Conservation (phyloP, 225 moss, liverwort and hornwort genomes). For the Physcomitrellopsis africana region DNA sequence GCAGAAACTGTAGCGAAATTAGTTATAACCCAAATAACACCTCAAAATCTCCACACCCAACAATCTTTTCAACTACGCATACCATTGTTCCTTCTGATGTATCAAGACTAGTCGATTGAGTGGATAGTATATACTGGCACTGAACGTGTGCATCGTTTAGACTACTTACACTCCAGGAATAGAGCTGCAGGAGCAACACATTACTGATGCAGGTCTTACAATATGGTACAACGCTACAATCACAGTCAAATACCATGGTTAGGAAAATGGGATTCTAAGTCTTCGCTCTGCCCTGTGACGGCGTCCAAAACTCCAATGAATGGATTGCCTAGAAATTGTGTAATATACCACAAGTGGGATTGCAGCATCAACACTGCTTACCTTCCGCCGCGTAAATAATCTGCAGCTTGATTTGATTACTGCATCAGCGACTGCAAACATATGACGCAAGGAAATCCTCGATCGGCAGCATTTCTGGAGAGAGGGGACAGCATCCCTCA, state of each 20-base stretch:
- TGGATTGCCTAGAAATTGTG: not conserved
- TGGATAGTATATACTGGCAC: too few relatives aligned
- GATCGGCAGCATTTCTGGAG: not conserved
- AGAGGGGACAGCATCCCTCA: not conserved
- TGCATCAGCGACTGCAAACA: not conserved
- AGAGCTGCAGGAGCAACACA: slow-evolving; percentile 8
- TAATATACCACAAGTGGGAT: not conserved
- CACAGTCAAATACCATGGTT: not conserved
- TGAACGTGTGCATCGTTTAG: too few relatives aligned
- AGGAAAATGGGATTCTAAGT: not conserved
- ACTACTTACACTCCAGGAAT: too few relatives aligned
- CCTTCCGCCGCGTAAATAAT: not conserved
- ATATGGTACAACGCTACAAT: not conserved
- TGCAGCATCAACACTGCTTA: not conserved
- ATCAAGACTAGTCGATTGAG: too few relatives aligned
- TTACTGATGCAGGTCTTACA: not conserved
- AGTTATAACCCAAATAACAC: too few relatives aligned
- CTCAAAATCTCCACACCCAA: too few relatives aligned
- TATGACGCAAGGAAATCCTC: not conserved
- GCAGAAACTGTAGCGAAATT: too few relatives aligned
- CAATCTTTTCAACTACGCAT: too few relatives aligned
- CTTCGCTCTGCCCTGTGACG: not conserved
- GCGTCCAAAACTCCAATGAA: not conserved
- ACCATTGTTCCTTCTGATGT: too few relatives aligned
- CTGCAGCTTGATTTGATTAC: not conserved